Base-by-base conservation (phyloP, 2,329 filamentous ascomycete species). In the Salinomyces thailandicus region DNA sequence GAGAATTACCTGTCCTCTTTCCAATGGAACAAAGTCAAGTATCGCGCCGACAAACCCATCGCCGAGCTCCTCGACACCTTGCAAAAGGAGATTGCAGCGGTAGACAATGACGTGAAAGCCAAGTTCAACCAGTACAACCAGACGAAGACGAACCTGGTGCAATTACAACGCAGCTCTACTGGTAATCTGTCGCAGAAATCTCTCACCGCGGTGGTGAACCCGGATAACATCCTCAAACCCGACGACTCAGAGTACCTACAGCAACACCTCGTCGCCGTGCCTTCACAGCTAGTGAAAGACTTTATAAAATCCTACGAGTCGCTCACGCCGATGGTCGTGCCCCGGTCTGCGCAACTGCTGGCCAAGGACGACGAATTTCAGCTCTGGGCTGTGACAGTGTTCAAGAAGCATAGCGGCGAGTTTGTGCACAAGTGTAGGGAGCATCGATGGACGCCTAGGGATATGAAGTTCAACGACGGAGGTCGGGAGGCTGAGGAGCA, bases 21-120 rank as follows among this genome's bases (percentile, higher is more conserved):
- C 63, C 74, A 77, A 48, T 98, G 91, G 91, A 96, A 96, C 67
- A 95, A 91, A 63, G 85, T 93, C 63, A 91, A 94, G 60, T 98
- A 96, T 63, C 79, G 91, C 53, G 81, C 84, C 44, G 91, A 98
- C 62, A 93, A 89, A 60, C 76, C 89, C 34, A 74, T 98, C 43
- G 73, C 77, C 38, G 89, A 96, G 57, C 71, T 96, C 41, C 81
- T 95, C 51, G 82, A 86, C 59, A 79, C 79, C 27, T 67, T 98
- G 40, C 85, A 93, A 58, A 95, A 93, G 76, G 91, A 96, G 67
- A 75, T 93, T 37, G 72, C 79, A 43, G 91, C 84, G 38, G 85
- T 93, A 57, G 91, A 98, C 68, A 94, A 86, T 60, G 91, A 96
- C 59, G 84, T 96, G 63, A 93, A 93, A 62, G 73, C 75, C 55